Percentiles rank a stretch among this genome's conserved stretches.
Conservation (phyloP, 257 asterid species). For the Verbena officinalis region DNA sequence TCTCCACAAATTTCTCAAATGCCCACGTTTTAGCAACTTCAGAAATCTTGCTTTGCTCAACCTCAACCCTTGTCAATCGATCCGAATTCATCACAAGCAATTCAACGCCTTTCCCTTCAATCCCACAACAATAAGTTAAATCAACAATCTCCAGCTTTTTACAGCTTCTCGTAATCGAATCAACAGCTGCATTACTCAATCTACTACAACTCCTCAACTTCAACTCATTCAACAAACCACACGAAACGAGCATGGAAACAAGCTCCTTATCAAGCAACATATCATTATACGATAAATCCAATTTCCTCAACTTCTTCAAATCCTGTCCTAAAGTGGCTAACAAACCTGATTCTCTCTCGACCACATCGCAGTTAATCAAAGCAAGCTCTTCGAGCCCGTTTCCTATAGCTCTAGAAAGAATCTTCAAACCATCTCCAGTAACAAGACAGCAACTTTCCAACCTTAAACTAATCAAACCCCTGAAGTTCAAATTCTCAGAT, state of each 20-base stretch:
- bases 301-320: slow-evolving; percentile 55
- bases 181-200: slow-evolving; percentile 39
- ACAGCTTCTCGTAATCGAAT: slow-evolving; percentile 50
- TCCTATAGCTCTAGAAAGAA: slow-evolving; percentile 42
- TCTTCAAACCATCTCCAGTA: slow-evolving; percentile 63
- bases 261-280: slow-evolving; percentile 71
- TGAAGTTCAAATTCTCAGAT: slow-evolving; percentile 56
- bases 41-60: slow-evolving; percentile 50
- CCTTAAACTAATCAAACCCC: slow-evolving; percentile 50
- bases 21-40: slow-evolving; percentile 34
- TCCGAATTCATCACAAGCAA: slow-evolving; percentile 35
- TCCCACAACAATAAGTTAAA: slow-evolving; percentile 43
- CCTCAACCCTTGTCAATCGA: slow-evolving; percentile 36
- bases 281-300: slow-evolving; percentile 78
- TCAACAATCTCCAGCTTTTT: slow-evolving; percentile 39
- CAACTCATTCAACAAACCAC: slow-evolving; percentile 54
- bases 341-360: slow-evolving; percentile 70
- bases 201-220: slow-evolving; percentile 66
- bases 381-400: slow-evolving; percentile 59
- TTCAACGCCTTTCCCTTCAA: slow-evolving; percentile 44
- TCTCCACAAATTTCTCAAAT: slow-evolving; percentile 34
- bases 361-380: slow-evolving; percentile 65
- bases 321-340: slow-evolving; percentile 64
- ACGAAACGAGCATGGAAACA: slow-evolving; percentile 66
- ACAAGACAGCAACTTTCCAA: slow-evolving; percentile 77